phyloP scores from a whole-genome alignment of 2,329 filamentous ascomycete genomes.

The Ophiosphaerella korrae region DNA sequence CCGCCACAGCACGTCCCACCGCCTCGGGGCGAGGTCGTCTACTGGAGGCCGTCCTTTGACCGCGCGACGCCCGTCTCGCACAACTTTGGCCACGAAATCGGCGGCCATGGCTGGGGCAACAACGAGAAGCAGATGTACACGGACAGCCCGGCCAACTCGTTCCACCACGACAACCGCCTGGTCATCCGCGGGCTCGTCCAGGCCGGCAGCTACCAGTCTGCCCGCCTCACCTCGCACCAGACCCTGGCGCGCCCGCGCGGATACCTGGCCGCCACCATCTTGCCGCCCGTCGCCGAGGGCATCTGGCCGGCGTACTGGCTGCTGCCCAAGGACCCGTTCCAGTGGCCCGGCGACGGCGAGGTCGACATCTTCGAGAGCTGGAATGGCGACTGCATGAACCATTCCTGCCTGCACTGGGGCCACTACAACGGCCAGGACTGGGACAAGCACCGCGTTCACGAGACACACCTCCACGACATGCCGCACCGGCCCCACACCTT shows the following conservation, averaged over 20 bases:
- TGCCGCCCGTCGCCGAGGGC: conserved; percentile 59
- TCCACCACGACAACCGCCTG: conserved; percentile 59
- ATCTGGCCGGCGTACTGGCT: conserved; percentile 69
- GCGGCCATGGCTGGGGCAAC: conserved; percentile 67
- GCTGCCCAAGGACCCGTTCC: conserved; percentile 62
- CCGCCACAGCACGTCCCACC: conserved; percentile 37
- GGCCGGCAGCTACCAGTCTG: conserved; percentile 57
- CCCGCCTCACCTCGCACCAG: conserved; percentile 60
- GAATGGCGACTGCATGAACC: conserved; percentile 63
- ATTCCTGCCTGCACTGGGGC: conserved; percentile 65
- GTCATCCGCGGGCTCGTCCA: conserved; percentile 59
- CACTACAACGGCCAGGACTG: conserved; percentile 59
- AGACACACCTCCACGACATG: conserved; percentile 58
- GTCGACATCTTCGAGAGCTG: conserved; percentile 67
- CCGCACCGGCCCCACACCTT: conserved; percentile 55
- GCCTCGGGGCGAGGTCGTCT: conserved; percentile 41
- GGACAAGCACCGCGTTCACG: conserved; percentile 62
- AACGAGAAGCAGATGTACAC: conserved; percentile 66
- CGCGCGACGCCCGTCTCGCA: conserved; percentile 53
- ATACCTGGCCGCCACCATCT: conserved; percentile 58
- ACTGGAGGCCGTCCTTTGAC: conserved; percentile 61
- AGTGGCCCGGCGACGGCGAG: conserved; percentile 65
- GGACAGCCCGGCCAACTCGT: conserved; percentile 56
- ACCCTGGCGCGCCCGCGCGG: conserved; percentile 59
- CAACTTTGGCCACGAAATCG: conserved; percentile 62